These are phyloP conservation scores for Lecanicillium sp. DNA, from an alignment of 2,329 filamentous ascomycete genomes.

Conservation along the genomic window DNA sequence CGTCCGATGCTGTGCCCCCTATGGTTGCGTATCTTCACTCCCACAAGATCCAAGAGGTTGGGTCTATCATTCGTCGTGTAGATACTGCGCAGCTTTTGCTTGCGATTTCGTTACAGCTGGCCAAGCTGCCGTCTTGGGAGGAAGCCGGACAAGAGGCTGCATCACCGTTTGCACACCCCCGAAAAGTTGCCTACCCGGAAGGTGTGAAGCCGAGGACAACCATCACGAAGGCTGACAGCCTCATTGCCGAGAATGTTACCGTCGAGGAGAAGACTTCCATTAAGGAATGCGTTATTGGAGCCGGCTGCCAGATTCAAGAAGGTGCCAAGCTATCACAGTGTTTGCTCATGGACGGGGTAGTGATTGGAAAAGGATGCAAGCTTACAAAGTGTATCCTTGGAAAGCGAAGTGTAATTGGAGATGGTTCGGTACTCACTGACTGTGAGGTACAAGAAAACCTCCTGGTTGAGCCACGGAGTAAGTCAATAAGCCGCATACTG, in stretches of 20 bases:
- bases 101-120: conserved; percentile 75
- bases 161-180: conserved; percentile 70
- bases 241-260: conserved; percentile 83
- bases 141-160: conserved; percentile 51
- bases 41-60: conserved; percentile 34
- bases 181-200: conserved; percentile 78
- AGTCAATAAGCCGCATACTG: conserved; percentile 27
- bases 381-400: conserved; percentile 85
- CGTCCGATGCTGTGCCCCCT: conserved; percentile 48
- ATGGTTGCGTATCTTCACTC: conserved; percentile 80
- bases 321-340: conserved; percentile 86
- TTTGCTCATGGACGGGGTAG: conserved; percentile 85
- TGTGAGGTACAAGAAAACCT: conserved; percentile 92
- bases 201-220: conserved; percentile 75
- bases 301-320: conserved; percentile 77
- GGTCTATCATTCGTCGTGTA: conserved; percentile 74
- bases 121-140: conserved; percentile 70
- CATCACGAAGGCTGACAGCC: conserved; percentile 72
- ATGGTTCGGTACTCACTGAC: conserved; percentile 71
- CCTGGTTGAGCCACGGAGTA: conserved; percentile 72
- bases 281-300: conserved; percentile 84
- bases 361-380: conserved; percentile 76
- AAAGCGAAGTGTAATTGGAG: conserved; percentile 74
- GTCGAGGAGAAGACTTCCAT: conserved; percentile 87
- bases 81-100: conserved; percentile 81